phyloP scores from a whole-genome alignment of 176 grass and related monocot species.

The Rhynchospora tenuis region DNA sequence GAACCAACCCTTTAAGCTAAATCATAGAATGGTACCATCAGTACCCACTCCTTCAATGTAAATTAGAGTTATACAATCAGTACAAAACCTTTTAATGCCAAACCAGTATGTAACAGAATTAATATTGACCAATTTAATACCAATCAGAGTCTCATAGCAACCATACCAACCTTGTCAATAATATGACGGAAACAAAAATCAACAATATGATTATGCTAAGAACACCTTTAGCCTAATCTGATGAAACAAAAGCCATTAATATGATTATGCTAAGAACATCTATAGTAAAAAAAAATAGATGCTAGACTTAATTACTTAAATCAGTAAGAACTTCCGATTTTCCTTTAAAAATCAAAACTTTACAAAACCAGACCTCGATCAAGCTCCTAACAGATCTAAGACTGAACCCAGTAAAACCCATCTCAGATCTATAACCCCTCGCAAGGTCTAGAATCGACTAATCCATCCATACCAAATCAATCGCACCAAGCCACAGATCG shows the following conservation, averaged over 20 bases:
- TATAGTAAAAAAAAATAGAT: background rate
- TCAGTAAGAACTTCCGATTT: background rate
- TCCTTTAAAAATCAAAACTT: background rate
- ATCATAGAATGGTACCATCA: background rate
- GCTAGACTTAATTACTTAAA: background rate
- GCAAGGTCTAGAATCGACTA: background rate
- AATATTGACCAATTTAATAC: background rate
- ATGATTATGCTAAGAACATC: background rate
- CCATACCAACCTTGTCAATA: background rate
- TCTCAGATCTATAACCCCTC: background rate
- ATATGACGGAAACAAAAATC: background rate
- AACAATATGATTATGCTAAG: too few relatives aligned
- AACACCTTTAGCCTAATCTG: background rate
- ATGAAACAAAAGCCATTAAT: background rate
- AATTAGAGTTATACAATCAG: background rate
- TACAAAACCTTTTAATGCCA: background rate
- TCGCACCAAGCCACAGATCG: background rate
- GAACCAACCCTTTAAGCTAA: background rate
- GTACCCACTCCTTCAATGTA: background rate
- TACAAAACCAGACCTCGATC: background rate
- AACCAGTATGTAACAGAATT: background rate
- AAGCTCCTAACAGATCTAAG: background rate
- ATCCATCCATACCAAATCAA: background rate
- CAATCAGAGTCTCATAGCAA: background rate
- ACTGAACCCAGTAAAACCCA: background rate